These are phyloP conservation scores for Ophiocordyceps robertsii DNA, from an alignment of 2,329 filamentous ascomycete species.

Conservation along the genomic window DNA sequence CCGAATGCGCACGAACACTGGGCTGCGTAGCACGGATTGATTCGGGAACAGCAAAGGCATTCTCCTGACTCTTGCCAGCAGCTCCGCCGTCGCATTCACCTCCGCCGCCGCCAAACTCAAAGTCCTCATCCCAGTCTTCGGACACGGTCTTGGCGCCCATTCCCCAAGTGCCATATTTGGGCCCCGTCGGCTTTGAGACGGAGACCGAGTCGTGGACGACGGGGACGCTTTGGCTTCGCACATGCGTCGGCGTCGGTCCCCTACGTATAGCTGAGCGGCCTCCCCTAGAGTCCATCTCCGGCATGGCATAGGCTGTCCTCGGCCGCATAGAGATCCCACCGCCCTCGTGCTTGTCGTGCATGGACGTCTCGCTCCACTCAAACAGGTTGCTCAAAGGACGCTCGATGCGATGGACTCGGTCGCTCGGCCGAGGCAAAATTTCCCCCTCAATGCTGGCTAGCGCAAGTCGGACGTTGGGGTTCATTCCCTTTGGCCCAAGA, in stretches of 20 bases:
- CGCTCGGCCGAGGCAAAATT: conserved; percentile 12
- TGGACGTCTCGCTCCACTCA: conserved; percentile 60
- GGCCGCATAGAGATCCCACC: conserved; percentile 50
- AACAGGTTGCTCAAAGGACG: conserved; percentile 57
- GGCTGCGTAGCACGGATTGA: conserved; percentile 72
- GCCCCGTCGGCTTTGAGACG: conserved; percentile 36
- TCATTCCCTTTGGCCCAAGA: conserved; percentile 37
- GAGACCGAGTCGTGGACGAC: conserved; percentile 51
- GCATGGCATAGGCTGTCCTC: conserved; percentile 65
- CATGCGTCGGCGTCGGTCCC: conserved; percentile 54
- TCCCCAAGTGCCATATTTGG: conserved; percentile 74
- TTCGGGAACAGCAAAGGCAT: conserved; percentile 42
- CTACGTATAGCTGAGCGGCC: conserved; percentile 55
- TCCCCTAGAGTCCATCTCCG: conserved; percentile 55
- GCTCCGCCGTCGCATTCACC: conserved; percentile 28
- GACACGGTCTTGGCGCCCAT: conserved; percentile 65
- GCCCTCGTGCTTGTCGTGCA: conserved; percentile 45
- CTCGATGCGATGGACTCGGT: conserved; percentile 18
- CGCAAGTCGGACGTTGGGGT: conserved; percentile 39
- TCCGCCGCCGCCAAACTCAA: conserved; percentile 52
- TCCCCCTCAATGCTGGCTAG: conserved; percentile 39
- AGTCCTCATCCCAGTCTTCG: conserved; percentile 85
- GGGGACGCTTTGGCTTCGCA: conserved; percentile 71
- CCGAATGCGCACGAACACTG: conserved; percentile 70
- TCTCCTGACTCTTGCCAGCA: conserved; percentile 19